phyloP scores from a whole-genome alignment of 78 protist genomes.

The Goniomonas avonlea region DNA sequence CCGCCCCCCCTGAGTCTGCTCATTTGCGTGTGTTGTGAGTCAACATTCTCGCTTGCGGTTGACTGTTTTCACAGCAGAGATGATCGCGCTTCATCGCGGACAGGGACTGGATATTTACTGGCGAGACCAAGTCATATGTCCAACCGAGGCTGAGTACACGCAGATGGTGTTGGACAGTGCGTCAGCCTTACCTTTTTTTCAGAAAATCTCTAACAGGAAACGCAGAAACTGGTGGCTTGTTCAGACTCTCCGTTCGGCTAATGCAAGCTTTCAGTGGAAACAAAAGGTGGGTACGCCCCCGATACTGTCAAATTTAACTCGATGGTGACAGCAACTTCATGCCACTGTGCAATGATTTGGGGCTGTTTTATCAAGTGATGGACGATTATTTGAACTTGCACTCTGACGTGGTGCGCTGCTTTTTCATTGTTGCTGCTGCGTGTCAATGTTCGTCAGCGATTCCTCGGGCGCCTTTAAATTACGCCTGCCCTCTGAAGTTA shows the following conservation, averaged over 20 bases:
- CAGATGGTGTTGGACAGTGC: slow-evolving; percentile 1
- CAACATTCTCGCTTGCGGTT: too few species aligned
- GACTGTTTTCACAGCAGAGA: slow-evolving; percentile 51
- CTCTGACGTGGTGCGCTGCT: slow-evolving; percentile 1
- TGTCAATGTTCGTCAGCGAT: too few species aligned
- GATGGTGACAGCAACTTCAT: slow-evolving; percentile 29
- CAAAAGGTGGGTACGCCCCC: neutral
- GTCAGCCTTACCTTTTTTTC: too few species aligned
- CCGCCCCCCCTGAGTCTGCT: too few species aligned
- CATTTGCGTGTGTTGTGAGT: too few species aligned
- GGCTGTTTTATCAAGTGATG: slow-evolving; percentile 64
- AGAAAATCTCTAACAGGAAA: too few species aligned
- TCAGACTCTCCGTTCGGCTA: slow-evolving; percentile 63
- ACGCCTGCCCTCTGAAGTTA: too few species aligned
- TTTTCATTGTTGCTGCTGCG: too few species aligned
- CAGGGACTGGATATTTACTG: slow-evolving; percentile 82
- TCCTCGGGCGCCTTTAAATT: too few species aligned
- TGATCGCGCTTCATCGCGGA: slow-evolving; percentile 75
- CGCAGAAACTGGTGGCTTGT: slow-evolving; percentile 82
- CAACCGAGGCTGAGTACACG: slow-evolving; percentile 66
- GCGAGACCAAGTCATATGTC: slow-evolving; percentile 70
- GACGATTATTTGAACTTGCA: slow-evolving; percentile 85
- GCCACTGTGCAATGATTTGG: slow-evolving; percentile 62
- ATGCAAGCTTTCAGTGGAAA: slow-evolving; percentile 50
- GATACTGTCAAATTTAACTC: too few species aligned